A percentile compares a stretch with the other conserved stretches of the same genome.
Evolutionary conservation across 2,329 filamentous ascomycete species (phyloP).

Genomic region (Phaeosphaeriaceae sp.): DNA sequence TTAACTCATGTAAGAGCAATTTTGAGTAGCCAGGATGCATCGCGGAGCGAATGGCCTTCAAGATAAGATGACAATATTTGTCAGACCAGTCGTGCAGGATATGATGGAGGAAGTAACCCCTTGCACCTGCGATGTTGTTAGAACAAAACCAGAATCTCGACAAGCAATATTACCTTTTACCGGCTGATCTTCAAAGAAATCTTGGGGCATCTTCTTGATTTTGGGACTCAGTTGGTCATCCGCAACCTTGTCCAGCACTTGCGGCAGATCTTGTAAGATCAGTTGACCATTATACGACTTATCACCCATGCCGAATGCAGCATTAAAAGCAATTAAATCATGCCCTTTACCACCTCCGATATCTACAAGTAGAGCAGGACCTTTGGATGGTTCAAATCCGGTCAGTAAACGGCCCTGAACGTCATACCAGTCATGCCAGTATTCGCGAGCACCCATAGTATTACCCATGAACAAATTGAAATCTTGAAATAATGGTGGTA

Average conservation of each 20-base stretch:
- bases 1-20: conserved; percentile 9
- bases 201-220: conserved; percentile 9
- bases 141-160: neutral
- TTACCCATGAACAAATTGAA: conserved; percentile 26
- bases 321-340: conserved; percentile 10
- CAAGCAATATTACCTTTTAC: conserved; percentile 23
- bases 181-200: conserved; percentile 36
- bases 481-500: conserved; percentile 7
- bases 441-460: conserved; percentile 14
- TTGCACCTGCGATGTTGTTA: conserved; percentile 8
- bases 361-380: conserved; percentile 11
- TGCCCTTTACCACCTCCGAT: conserved; percentile 16
- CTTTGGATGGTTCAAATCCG: conserved; percentile 8
- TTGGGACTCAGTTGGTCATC: conserved; percentile 3
- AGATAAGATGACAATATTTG: conserved; percentile 10
- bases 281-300: neutral
- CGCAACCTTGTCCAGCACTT: conserved; percentile 4
- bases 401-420: conserved; percentile 9
- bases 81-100: conserved; percentile 25
- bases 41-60: conserved; percentile 10
- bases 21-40: conserved; percentile 15
- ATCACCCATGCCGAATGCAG: neutral
- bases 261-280: conserved; percentile 12
- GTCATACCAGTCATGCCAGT: conserved; percentile 22
- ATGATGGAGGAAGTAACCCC: conserved; percentile 18